A percentile compares a stretch with the other conserved stretches of the same genome.
phyloP scores from a whole-genome alignment of 768 basidiomycete species.

The Mycena alexandri region DNA sequence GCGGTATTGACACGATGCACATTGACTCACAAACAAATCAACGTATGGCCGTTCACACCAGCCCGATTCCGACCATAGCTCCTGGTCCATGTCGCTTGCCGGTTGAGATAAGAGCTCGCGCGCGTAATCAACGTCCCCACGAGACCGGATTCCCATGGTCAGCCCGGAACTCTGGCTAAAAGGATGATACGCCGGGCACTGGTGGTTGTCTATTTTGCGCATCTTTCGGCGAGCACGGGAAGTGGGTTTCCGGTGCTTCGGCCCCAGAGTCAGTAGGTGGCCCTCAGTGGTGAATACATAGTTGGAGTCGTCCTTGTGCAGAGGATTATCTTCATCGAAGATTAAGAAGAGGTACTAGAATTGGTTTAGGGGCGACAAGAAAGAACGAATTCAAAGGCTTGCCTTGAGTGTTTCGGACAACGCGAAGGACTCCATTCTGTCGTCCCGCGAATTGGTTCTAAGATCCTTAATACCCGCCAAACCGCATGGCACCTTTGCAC shows the following conservation, averaged over 20 bases:
- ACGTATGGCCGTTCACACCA: conserved; percentile 81
- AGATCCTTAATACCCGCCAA: conserved; percentile 87
- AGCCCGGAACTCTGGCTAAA: conserved; percentile 62
- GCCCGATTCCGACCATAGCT: conserved; percentile 75
- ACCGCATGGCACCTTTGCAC: conserved; percentile 89
- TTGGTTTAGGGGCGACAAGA: background rate
- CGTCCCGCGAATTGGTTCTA: conserved; percentile 80
- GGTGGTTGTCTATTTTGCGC: conserved; percentile 73
- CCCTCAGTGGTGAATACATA: conserved; percentile 97
- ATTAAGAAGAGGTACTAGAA: conserved; percentile 90
- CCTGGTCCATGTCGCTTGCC: conserved; percentile 63
- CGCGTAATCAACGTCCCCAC: conserved; percentile 86
- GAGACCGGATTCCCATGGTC: conserved; percentile 74
- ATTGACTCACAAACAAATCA: conserved; percentile 72
- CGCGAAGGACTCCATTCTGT: conserved; percentile 98
- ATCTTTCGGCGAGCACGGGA: conserved; percentile 71
- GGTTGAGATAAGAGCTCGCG: conserved; percentile 72
- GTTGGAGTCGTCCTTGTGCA: conserved; percentile 84
- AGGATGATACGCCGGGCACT: conserved; percentile 80
- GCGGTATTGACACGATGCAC: background rate
- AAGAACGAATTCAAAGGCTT: conserved; percentile 18
- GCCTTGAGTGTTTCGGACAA: conserved; percentile 94
- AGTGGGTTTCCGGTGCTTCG: conserved; percentile 64
- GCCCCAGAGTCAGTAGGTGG: conserved; percentile 81
- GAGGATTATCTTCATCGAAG: conserved; percentile 86